Base-by-base conservation (phyloP, 352 stramenopile genomes). In the Pythium diclinum region DNA sequence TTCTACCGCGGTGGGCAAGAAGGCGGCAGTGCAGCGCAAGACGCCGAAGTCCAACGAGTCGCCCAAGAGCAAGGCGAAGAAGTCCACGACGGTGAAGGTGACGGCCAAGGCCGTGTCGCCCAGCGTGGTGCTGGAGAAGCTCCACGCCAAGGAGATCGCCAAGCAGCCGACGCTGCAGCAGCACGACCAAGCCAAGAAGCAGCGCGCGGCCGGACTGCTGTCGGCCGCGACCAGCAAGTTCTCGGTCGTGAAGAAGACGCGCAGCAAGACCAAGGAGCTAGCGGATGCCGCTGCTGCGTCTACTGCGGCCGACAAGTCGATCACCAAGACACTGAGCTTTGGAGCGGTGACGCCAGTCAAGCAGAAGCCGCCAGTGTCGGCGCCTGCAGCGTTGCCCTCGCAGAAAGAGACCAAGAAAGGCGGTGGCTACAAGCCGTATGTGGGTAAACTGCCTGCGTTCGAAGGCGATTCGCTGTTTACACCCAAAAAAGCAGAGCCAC, bases 391-490 rank as follows among this genome's bases (percentile, higher is more conserved):
- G 33, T 11, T 48, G 17, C 2, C 47, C 0, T 25, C 32, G 21
- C 13, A 21, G 32, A 33, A 25, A 19, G 30, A 68, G 23, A 46
- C 28, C n/a, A 65, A 65, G 44, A 40, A 61, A 14, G 38, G 16
- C 14, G 28, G 59, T 38, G 63, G 23, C 53, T 92, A 88, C 70
- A 90, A 81, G 58, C 83, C 83, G n/a, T 87, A 92, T 68, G 81
- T 60, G 36, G 83, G 83, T 1, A 81, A 80, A 3, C 56, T 92
- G 55, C 83, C 83, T 16, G 68, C 79, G 14, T 79, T 79, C 63
- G 72, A 73, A 11, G 79, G 83, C 3, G 77, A 89, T n/a, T 85
- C 82, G 17, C 69, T 79, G 16, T 91, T 88, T 72, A 76, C 82
- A 21, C 80, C 82, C 7, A 85, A 81, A 55, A 72, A 71, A 30